phyloP scores from a whole-genome alignment of 345 rosid species.

The Eucalyptus polybractea region DNA sequence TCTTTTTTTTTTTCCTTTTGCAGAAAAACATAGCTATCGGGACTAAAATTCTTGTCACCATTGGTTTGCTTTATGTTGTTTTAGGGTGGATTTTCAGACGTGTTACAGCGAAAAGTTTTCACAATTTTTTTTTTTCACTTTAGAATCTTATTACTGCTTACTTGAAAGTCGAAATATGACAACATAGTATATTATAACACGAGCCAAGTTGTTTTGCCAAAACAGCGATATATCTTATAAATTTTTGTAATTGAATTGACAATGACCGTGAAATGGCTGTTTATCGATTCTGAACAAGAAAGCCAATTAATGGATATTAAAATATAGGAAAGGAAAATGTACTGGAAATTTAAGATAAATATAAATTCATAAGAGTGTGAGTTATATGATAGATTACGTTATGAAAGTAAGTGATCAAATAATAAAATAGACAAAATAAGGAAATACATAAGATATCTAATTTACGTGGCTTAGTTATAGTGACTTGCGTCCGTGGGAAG shows the following conservation, averaged over 20 bases:
- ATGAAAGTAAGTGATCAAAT: too few relatives aligned
- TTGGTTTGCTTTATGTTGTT: neutral
- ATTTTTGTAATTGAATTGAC: neutral
- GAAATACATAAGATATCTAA: fast-evolving
- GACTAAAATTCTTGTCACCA: neutral
- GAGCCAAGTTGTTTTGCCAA: neutral
- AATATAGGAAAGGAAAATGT: neutral
- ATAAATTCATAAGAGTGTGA: neutral
- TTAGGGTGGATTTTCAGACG: neutral
- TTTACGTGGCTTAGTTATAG: too few relatives aligned
- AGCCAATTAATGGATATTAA: neutral
- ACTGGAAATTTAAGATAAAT: neutral
- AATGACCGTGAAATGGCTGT: neutral
- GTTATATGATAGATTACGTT: fast-evolving
- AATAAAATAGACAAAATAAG: too few relatives aligned
- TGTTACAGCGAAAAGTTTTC: neutral
- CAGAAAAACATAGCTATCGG: neutral
- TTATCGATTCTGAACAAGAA: neutral
- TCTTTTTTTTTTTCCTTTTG: neutral
- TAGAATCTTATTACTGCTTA: neutral
- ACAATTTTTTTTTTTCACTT: neutral
- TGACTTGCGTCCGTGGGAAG: fast-evolving
- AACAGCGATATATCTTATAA: neutral
- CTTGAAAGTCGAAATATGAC: neutral
- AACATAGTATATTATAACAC: neutral